Evolutionary conservation across 257 asterid species (phyloP), one percentile per base, ranked within the genome.

Genomic region (Fraxinus excelsior): DNA sequence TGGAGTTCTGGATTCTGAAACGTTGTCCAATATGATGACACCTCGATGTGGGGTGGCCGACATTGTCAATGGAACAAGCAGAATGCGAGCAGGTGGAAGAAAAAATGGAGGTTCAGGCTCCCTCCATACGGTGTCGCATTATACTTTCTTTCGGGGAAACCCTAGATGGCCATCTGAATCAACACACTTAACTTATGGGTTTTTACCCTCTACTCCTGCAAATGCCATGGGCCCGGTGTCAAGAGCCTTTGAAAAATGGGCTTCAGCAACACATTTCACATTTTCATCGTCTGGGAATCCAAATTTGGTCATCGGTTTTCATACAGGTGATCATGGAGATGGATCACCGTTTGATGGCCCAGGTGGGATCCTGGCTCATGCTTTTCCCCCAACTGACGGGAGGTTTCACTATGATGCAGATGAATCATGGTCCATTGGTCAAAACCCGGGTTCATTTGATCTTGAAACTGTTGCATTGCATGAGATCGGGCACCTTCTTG

Each of bases 401-500:
- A 72, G 46, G 37, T 76, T 75, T 19, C 81, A 82, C 71, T 75
- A 16, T 16, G 83, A 82, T 56, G 82, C 75, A 14, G 82, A 78
- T 3, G 86, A 79, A 25, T 8, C 4, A 0, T 75, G 80, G 83
- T 56, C 67, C 4, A 16, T 2, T 44, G 71, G 49, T 35, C 11
- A 14, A 0, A 3, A 0, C 26, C 42, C 25, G 2, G 23, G 37
- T 12, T 38, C 68, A 8, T 10, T 14, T 10, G 68, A 82, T 74
- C 32, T 78, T 32, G 78, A 82, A 75, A 64, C 76, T 9, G 49
- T 75, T n/a, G 85, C 77, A 13, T 2, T 46, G 32, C 85, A 82
- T 46, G 85, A 82, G 35, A 74, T 78, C 10, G 83, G 86, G 26
- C 86, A 82, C 72, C 66, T 73, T 32, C 78, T 82, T 38, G 86